phyloP scores from a whole-genome alignment of 2,329 filamentous ascomycete genomes.

The Aspergillus hortae region DNA sequence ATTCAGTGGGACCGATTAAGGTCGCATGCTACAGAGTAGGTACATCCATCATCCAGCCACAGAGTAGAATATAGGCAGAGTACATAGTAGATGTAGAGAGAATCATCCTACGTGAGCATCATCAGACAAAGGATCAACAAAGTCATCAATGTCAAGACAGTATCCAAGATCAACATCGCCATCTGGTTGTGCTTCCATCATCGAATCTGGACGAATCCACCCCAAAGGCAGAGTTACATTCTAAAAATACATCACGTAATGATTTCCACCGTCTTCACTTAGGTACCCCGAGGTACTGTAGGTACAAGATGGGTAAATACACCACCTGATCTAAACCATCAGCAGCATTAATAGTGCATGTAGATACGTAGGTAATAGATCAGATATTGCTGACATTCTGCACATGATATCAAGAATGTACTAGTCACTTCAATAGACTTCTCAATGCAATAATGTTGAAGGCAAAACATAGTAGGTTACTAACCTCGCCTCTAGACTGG shows the following conservation, averaged over 20 bases:
- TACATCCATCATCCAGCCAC: not conserved
- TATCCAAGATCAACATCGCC: too few relatives aligned
- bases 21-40: not conserved
- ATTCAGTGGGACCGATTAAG: not conserved
- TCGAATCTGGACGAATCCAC: too few relatives aligned
- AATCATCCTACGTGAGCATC: not conserved
- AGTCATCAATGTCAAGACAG: not conserved
- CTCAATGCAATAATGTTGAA: too few relatives aligned
- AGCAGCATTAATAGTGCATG: too few relatives aligned
- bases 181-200: too few relatives aligned
- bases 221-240: not conserved
- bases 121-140: not conserved
- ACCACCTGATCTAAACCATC: not conserved
- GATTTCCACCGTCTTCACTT: not conserved
- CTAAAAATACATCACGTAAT: not conserved
- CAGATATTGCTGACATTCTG: not conserved
- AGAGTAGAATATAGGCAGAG: too few relatives aligned
- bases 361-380: too few relatives aligned
- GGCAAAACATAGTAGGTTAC: too few relatives aligned
- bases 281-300: too few relatives aligned
- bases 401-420: not conserved
- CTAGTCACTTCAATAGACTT: not conserved
- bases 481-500: not conserved
- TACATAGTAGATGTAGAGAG: not conserved
- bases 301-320: not conserved